Evolutionary conservation across 768 basidiomycete genomes (phyloP).

Genomic region (Russula compacta): DNA sequence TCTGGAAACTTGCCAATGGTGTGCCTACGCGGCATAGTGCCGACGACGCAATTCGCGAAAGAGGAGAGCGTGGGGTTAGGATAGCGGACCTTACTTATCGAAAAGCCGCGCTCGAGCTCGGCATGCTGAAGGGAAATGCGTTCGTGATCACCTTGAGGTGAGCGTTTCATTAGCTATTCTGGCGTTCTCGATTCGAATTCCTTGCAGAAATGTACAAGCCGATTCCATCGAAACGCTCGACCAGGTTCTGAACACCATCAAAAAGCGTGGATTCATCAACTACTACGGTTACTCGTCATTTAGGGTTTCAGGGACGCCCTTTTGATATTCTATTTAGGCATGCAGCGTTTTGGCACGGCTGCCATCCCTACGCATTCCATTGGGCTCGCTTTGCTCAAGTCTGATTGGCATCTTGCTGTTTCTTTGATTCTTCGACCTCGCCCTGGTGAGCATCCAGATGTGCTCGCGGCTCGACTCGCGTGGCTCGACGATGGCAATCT

Average conservation of each 20-base stretch:
- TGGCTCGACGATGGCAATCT: slow-evolving; percentile 82
- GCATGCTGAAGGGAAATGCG: slow-evolving; percentile 93
- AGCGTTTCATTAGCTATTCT: slow-evolving; percentile 16
- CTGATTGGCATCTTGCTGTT: slow-evolving; percentile 85
- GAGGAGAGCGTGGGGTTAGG: slow-evolving; percentile 85
- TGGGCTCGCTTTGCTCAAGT: slow-evolving; percentile 80
- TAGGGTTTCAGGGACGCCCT: neutral
- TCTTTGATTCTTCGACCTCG: slow-evolving; percentile 73
- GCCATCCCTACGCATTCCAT: slow-evolving; percentile 93
- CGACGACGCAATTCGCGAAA: slow-evolving; percentile 50
- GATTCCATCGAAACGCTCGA: slow-evolving; percentile 66
- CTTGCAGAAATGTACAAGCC: slow-evolving; percentile 70
- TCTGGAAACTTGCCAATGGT: slow-evolving; percentile 79
- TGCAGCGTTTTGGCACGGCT: slow-evolving; percentile 98
- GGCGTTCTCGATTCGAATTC: neutral
- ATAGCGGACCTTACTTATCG: slow-evolving; percentile 84
- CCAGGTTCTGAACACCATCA: slow-evolving; percentile 65
- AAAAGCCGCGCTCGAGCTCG: slow-evolving; percentile 76
- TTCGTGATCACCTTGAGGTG: slow-evolving; percentile 93
- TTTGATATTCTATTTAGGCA: slow-evolving; percentile 42
- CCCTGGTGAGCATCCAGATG: slow-evolving; percentile 89
- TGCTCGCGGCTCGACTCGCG: slow-evolving; percentile 71
- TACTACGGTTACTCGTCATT: slow-evolving; percentile 65
- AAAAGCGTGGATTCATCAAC: slow-evolving; percentile 88
- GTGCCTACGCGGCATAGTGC: slow-evolving; percentile 46